Conservation (phyloP, 139 green algal genomes). For the Closterium sp. region DNA sequence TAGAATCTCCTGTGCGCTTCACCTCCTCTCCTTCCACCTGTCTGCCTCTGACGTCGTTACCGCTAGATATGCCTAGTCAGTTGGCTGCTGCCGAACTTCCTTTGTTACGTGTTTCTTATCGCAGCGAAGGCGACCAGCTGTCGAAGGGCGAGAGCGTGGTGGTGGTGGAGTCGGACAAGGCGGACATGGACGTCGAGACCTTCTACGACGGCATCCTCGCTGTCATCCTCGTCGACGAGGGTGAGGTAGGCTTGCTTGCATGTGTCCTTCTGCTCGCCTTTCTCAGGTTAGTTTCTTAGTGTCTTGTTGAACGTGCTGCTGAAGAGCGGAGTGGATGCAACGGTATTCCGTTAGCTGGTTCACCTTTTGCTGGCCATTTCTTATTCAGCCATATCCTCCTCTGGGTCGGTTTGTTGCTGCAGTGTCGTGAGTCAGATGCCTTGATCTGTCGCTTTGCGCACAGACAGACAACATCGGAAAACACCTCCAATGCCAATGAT, state of each 20-base stretch:
- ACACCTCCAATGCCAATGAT: background rate
- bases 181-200: conserved; percentile 97
- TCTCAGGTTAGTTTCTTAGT: background rate
- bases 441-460: background rate
- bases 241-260: conserved; percentile 54
- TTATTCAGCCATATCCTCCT: background rate
- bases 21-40: background rate
- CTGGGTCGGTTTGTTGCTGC: background rate
- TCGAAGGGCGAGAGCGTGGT: conserved; percentile 86
- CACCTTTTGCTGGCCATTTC: background rate
- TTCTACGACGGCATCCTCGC: conserved; percentile 88
- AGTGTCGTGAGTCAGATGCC: background rate
- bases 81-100: background rate
- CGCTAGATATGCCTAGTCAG: background rate
- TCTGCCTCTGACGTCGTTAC: background rate
- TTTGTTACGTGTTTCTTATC: background rate
- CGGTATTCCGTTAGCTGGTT: background rate
- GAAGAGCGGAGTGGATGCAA: background rate
- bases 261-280: background rate
- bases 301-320: background rate
- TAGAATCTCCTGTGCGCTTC: background rate
- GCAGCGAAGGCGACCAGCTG: conserved; percentile 80
- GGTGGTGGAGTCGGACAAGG: conserved; percentile 98
- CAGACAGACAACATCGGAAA: background rate
- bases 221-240: conserved; percentile 74